Evolutionary conservation across 78 protist genomes (phyloP).

Genomic region (Bigelowiella natans): DNA sequence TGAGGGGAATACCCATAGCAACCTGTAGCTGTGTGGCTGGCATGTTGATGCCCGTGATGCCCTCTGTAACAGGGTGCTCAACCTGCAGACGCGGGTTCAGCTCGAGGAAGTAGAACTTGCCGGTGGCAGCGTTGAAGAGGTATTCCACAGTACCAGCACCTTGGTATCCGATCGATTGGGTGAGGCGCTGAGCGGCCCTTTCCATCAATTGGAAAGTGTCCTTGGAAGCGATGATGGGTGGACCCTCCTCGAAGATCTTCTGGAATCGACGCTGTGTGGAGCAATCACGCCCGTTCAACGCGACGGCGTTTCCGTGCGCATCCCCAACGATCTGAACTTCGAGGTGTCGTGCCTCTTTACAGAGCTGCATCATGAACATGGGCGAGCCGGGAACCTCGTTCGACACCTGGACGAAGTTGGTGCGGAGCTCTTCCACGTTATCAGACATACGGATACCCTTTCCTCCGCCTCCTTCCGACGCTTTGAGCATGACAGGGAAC

Average conservation of each 20-base stretch:
- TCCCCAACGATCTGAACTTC: background rate
- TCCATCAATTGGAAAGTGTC: slow-evolving; percentile 37
- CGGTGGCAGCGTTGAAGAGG: slow-evolving; percentile 36
- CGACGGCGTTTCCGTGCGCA: slow-evolving; percentile 65
- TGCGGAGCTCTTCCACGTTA: background rate
- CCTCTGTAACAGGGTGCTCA: slow-evolving; percentile 79
- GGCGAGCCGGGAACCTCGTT: background rate
- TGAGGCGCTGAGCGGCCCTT: slow-evolving; percentile 73
- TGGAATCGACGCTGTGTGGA: slow-evolving; percentile 87
- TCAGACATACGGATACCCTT: background rate
- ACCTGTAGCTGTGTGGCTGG: slow-evolving; percentile 87
- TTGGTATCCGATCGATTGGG: slow-evolving; percentile 73
- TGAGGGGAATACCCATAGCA: slow-evolving; percentile 89
- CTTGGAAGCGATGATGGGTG: slow-evolving; percentile 39
- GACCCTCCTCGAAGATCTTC: slow-evolving; percentile 90
- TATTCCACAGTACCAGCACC: slow-evolving; percentile 94
- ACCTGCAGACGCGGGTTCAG: slow-evolving; percentile 32
- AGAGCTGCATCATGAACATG: background rate
- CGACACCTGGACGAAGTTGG: background rate
- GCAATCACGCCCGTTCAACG: slow-evolving; percentile 87
- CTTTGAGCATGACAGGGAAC: slow-evolving; percentile 5
- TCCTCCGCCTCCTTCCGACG: background rate
- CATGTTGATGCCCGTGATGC: slow-evolving; percentile 59
- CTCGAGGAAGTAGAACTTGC: background rate
- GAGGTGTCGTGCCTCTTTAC: slow-evolving; percentile 28